Base-by-base conservation (phyloP, 23 red algal species). In the Gracilaria vermiculophylla region DNA sequence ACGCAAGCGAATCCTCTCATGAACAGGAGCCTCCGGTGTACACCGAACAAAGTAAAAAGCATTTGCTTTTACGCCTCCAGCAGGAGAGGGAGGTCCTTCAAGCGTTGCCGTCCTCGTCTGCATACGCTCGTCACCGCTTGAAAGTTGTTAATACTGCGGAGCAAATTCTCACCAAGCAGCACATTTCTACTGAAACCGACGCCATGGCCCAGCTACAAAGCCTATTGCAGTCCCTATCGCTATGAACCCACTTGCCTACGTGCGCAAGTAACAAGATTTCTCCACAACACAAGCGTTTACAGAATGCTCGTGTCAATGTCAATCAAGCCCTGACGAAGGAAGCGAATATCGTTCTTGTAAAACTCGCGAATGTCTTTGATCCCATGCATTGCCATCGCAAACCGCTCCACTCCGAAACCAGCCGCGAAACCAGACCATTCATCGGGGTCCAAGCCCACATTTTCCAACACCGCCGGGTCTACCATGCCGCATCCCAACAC, bases 371-470 rank as follows among this genome's bases (percentile, higher is more conserved):
- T 95, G 49, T 95, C 93, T 25, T 76, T 61, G 47, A 95, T 90
- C 1, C 78, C 80, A 41, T 95, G 85, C 69, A 91, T 95, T 34
- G 90, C 83, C 93, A 95, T 95, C 3, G 93, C 93, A 36, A 95
- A 95, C 33, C 93, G 78, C 70, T 95, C 93, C n/a, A 91, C 85
- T 17, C 93, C 93, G 66, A 95, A 95, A n/a, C 93, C 93, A 34
- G 93, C 93, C 27, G 93, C 93, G 45, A 95, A 95, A 10, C 93
- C 93, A 29, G 23, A 45, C 54, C 78, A 95, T 53, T 95, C 69
- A 50, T 91, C 93, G 10, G 93, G 93, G 47, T 95, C 93, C 37
- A 90, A 23, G 19, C 87, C 87, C 14, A 86, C 86, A 29, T 91
- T 91, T 34, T 79, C 69, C 15, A 95, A 69, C 45, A 95, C 93